Evolutionary conservation across 768 basidiomycete species (phyloP).

Genomic region (Tremella fuciformis): DNA sequence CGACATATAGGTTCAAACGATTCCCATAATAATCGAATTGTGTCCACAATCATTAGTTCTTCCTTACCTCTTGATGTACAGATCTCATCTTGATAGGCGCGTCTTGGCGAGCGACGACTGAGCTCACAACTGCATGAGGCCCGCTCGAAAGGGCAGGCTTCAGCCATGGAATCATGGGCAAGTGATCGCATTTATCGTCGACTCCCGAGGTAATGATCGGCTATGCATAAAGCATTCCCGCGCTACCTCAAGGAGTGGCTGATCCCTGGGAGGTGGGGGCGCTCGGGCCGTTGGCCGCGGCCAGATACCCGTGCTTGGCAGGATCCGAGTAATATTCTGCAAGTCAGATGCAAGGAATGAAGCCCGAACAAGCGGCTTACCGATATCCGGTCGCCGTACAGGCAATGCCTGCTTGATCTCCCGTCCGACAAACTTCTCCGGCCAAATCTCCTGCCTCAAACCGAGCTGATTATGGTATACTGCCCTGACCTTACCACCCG

Average conservation of each 20-base stretch:
- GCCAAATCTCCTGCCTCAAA: slow-evolving; percentile 59
- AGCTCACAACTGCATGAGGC: no score
- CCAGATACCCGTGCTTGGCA: slow-evolving; percentile 46
- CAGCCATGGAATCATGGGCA: no score
- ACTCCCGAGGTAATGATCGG: no score
- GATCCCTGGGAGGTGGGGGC: neutral
- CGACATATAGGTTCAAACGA: no score
- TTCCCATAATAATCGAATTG: no score
- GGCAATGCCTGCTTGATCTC: slow-evolving; percentile 74
- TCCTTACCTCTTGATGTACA: no score
- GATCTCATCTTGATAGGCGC: no score
- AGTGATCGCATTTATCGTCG: no score
- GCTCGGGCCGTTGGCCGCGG: neutral
- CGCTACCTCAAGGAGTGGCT: neutral
- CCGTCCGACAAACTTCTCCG: slow-evolving; percentile 58
- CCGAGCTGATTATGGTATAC: slow-evolving; percentile 87
- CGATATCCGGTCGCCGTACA: slow-evolving; percentile 77
- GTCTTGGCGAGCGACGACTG: no score
- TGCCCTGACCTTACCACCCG: slow-evolving; percentile 79
- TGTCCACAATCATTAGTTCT: no score
- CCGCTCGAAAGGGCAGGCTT: no score
- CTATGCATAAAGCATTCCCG: no score
- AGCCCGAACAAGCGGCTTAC: slow-evolving; percentile 56
- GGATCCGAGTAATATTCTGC: slow-evolving; percentile 50
- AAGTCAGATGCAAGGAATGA: neutral